Evolutionary conservation across 169 alveolate species (phyloP).

Genomic region (Eimeria maxima): DNA sequence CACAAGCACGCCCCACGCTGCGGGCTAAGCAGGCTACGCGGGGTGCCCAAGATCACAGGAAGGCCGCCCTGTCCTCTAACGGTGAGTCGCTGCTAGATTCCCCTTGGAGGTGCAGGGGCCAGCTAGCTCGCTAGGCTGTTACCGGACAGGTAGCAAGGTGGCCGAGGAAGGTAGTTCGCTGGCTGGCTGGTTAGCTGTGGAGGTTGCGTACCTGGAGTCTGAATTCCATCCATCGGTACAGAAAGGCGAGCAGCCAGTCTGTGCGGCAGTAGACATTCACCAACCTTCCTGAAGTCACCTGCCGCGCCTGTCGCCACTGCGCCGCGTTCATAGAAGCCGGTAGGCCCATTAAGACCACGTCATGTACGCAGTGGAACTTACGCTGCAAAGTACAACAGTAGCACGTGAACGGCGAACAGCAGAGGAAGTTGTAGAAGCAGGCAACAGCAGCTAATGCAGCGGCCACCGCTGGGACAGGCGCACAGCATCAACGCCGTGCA

Average conservation of each 20-base stretch:
- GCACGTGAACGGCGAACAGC: background rate
- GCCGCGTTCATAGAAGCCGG: constrained; percentile 92
- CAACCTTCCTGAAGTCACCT: constrained; percentile 94
- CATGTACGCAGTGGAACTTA: constrained; percentile 89
- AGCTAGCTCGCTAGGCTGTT: background rate
- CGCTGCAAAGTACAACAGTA: constrained; percentile 56
- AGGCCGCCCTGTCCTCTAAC: background rate
- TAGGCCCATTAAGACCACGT: constrained; percentile 93
- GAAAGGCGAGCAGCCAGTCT: constrained; percentile 95
- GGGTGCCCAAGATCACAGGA: too few relatives aligned
- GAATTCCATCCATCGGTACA: constrained; percentile 95
- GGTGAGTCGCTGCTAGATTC: background rate
- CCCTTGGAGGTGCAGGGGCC: background rate
- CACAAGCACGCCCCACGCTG: background rate
- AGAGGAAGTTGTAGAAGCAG: background rate
- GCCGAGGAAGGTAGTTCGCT: background rate
- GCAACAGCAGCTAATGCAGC: constrained; percentile 41
- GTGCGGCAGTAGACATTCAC: constrained; percentile 93
- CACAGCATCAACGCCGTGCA: background rate
- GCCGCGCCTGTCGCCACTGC: constrained; percentile 92
- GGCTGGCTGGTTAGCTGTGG: background rate
- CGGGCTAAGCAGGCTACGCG: background rate
- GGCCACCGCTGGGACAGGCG: background rate
- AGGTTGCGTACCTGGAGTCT: constrained; percentile 84
- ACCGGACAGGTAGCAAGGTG: background rate